Conservation (phyloP, 75 land plant genomes). For the Isoetes taiwanensis region DNA sequence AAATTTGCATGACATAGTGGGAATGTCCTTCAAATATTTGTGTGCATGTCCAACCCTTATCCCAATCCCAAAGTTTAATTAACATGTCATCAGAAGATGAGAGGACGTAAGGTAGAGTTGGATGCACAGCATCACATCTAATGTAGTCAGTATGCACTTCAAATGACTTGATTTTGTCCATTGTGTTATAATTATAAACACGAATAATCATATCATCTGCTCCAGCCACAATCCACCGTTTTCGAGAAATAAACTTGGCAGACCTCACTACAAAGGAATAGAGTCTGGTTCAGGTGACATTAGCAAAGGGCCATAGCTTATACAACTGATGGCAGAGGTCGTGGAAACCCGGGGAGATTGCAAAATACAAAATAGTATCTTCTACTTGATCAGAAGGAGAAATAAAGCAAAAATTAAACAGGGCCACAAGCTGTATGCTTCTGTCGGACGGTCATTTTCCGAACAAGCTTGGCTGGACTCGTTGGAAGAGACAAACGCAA, state of each 20-base stretch:
- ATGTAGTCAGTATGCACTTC: constrained; percentile 22
- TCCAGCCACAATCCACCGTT: constrained; percentile 21
- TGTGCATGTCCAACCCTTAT: constrained; percentile 16
- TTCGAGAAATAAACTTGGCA: constrained; percentile 17
- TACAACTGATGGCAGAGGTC: no score
- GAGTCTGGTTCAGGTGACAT: no score
- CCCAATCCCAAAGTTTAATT: constrained; percentile 25
- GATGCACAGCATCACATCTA: constrained; percentile 19
- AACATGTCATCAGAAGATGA: constrained; percentile 23
- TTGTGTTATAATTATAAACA: constrained; percentile 20
- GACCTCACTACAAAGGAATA: no score
- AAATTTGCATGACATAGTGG: constrained; percentile 98
- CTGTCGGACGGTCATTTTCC: no score
- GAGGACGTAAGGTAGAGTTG: constrained; percentile 13
- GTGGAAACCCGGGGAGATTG: no score
- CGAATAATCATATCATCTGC: constrained; percentile 20
- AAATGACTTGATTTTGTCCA: constrained; percentile 19
- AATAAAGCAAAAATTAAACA: no score
- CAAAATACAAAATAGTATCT: no score
- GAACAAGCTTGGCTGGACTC: no score
- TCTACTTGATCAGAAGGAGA: no score
- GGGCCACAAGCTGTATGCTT: no score
- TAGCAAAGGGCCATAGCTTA: no score
- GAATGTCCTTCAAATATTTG: constrained; percentile 18
- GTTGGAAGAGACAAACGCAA: no score